Percentiles rank a stretch among this genome's conserved stretches.
These are phyloP conservation scores for Lunasporangiospora selenospora DNA, from an alignment of 192 early-diverging fungal genomes.

Conservation along the genomic window DNA sequence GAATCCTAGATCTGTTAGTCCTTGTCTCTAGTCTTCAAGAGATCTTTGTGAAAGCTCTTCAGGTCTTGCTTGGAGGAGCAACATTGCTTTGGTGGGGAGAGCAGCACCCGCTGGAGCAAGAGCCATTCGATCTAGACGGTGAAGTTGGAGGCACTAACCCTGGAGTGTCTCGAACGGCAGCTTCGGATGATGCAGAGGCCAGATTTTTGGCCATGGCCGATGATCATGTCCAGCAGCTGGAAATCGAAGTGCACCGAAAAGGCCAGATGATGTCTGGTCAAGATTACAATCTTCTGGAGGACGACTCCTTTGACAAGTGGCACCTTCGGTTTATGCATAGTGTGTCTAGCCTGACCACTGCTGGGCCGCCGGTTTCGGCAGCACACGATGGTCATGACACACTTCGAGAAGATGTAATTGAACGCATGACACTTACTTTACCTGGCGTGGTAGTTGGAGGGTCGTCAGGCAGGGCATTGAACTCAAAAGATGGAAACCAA, in stretches of 20 bases:
- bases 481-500: slow-evolving; percentile 12
- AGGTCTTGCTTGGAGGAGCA: slow-evolving; percentile 32
- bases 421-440: too few species aligned
- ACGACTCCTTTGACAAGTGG: slow-evolving; percentile 36
- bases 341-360: too few species aligned
- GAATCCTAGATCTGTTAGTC: slow-evolving; percentile 59
- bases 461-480: too few species aligned
- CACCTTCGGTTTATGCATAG: slow-evolving; percentile 34
- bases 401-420: too few species aligned
- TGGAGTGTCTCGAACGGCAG: too few species aligned
- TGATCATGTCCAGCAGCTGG: slow-evolving; percentile 14
- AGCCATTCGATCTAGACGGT: too few species aligned
- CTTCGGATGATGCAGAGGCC: slow-evolving; percentile 25
- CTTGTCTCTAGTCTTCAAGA: slow-evolving; percentile 24
- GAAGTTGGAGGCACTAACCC: too few species aligned
- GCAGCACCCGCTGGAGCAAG: background rate
- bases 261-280: too few species aligned
- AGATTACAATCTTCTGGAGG: slow-evolving; percentile 29
- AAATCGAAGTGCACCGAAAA: background rate
- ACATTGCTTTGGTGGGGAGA: slow-evolving; percentile 34
- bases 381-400: too few species aligned
- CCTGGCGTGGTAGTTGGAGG: too few species aligned
- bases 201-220: slow-evolving; percentile 28
- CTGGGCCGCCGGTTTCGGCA: too few species aligned
- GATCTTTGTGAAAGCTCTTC: slow-evolving; percentile 22